Percentiles rank a stretch among this genome's conserved stretches.
Conservation (phyloP, 2,329 filamentous ascomycete genomes). For the Rasamsonia emersonii region DNA sequence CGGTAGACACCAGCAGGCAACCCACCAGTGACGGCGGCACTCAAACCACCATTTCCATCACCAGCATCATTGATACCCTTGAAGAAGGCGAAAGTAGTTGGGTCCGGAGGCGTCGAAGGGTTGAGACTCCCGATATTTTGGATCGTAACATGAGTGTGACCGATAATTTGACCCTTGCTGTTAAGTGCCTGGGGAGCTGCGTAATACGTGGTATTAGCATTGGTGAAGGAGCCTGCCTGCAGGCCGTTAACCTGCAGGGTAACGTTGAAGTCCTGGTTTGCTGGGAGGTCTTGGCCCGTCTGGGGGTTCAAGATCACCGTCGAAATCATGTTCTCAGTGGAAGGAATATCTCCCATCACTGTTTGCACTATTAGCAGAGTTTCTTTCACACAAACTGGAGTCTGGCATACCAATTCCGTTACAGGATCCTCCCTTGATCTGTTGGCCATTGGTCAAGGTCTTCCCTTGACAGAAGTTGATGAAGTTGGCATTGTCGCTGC, state of each 20-base stretch:
- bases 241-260: slow-evolving; percentile 42
- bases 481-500: slow-evolving; percentile 46
- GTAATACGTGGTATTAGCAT: slow-evolving; percentile 48
- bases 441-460: slow-evolving; percentile 47
- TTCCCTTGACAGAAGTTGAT: slow-evolving; percentile 52
- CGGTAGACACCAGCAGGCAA: slow-evolving; percentile 43
- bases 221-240: slow-evolving; percentile 46
- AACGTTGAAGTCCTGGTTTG: slow-evolving; percentile 40
- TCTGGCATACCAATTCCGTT: slow-evolving; percentile 42
- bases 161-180: slow-evolving; percentile 27
- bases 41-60: slow-evolving; percentile 39
- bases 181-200: slow-evolving; percentile 45
- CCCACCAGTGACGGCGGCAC: slow-evolving; percentile 38
- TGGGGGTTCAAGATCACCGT: slow-evolving; percentile 42
- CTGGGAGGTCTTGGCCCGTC: slow-evolving; percentile 31
- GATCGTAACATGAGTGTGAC: slow-evolving; percentile 39
- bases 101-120: slow-evolving; percentile 27
- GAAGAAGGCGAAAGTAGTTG: slow-evolving; percentile 47
- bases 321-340: slow-evolving; percentile 46
- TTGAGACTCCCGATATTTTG: slow-evolving; percentile 38
- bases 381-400: not conserved
- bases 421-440: slow-evolving; percentile 44
- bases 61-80: slow-evolving; percentile 49
- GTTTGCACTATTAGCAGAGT: slow-evolving; percentile 8
- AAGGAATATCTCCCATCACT: slow-evolving; percentile 51